Evolutionary conservation across 345 rosid genomes (phyloP).

Genomic region (Lumnitzera racemosa): DNA sequence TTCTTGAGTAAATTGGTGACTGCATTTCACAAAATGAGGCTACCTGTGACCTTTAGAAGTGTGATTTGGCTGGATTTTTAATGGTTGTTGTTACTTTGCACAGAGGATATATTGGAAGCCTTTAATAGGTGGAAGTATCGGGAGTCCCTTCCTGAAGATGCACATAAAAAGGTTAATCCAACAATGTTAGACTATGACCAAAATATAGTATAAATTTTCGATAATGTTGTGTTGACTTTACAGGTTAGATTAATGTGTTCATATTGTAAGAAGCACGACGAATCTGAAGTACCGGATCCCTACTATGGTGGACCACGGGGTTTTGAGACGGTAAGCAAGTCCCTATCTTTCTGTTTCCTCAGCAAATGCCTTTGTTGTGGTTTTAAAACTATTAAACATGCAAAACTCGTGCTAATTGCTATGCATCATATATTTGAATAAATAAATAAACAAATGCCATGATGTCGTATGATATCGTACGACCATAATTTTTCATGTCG

Average conservation of each 20-base stretch:
- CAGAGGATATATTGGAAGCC: conserved; percentile 74
- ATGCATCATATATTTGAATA: too few relatives aligned
- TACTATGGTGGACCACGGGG: conserved; percentile 92
- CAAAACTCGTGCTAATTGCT: too few relatives aligned
- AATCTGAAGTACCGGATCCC: conserved; percentile 85
- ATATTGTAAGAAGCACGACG: conserved; percentile 78
- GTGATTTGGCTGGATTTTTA: background rate
- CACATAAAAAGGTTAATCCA: conserved; percentile 56
- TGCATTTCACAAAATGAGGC: too few relatives aligned
- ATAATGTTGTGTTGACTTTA: conserved; percentile 7
- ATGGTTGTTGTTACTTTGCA: conserved; percentile 7
- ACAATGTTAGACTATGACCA: background rate
- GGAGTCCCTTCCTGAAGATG: conserved; percentile 58
- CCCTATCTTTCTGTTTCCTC: background rate
- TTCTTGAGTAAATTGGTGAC: background rate
- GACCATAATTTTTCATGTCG: too few relatives aligned
- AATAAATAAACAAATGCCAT: too few relatives aligned
- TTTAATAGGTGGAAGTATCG: conserved; percentile 68
- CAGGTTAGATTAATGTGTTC: conserved; percentile 94
- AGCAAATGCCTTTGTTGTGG: too few relatives aligned
- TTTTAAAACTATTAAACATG: too few relatives aligned
- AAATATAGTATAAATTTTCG: background rate
- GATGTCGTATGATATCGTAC: too few relatives aligned
- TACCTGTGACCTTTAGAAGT: too few relatives aligned
- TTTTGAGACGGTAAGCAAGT: conserved; percentile 68